Evolutionary conservation across 2,329 filamentous ascomycete genomes (phyloP).

Genomic region (Scopulariopsis brevicaulis): DNA sequence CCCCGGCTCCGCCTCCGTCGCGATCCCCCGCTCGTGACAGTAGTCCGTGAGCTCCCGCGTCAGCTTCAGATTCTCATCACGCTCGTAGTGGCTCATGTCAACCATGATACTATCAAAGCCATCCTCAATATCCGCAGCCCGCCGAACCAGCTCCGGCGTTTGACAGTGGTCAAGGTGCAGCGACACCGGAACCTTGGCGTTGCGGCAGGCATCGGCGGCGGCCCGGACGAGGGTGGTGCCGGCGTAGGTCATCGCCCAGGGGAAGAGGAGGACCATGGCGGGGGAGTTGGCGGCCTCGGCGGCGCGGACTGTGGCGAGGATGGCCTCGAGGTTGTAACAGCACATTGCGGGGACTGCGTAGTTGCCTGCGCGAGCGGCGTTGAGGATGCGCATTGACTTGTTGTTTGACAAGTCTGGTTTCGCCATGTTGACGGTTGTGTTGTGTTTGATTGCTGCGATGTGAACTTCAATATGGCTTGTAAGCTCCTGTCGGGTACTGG

Average conservation of each 20-base stretch:
- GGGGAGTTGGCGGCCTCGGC: constrained; percentile 56
- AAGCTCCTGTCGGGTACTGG: too few relatives aligned
- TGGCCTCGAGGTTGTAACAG: constrained; percentile 59
- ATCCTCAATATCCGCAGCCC: constrained; percentile 36
- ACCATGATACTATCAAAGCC: constrained; percentile 66
- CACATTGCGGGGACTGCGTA: constrained; percentile 52
- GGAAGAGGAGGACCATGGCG: constrained; percentile 60
- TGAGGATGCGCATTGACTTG: constrained; percentile 25
- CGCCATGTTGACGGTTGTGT: too few relatives aligned
- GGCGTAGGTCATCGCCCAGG: constrained; percentile 31
- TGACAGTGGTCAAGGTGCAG: constrained; percentile 60
- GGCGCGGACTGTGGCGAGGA: constrained; percentile 55
- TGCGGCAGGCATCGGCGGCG: constrained; percentile 40
- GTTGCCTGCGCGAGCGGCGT: constrained; percentile 37
- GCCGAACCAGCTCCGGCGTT: constrained; percentile 43
- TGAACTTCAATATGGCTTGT: too few relatives aligned
- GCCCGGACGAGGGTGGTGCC: constrained; percentile 16
- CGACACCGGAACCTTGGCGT: constrained; percentile 44
- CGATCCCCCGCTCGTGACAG: constrained; percentile 51
- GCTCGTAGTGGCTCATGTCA: constrained; percentile 64
- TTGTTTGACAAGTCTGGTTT: too few relatives aligned
- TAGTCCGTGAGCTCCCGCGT: constrained; percentile 50
- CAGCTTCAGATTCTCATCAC: constrained; percentile 54
- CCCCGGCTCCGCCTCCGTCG: constrained; percentile 58
- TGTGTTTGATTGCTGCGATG: too few relatives aligned